Conservation (phyloP, 192 early-diverging fungal species). For the Obelidium mucronatum region DNA sequence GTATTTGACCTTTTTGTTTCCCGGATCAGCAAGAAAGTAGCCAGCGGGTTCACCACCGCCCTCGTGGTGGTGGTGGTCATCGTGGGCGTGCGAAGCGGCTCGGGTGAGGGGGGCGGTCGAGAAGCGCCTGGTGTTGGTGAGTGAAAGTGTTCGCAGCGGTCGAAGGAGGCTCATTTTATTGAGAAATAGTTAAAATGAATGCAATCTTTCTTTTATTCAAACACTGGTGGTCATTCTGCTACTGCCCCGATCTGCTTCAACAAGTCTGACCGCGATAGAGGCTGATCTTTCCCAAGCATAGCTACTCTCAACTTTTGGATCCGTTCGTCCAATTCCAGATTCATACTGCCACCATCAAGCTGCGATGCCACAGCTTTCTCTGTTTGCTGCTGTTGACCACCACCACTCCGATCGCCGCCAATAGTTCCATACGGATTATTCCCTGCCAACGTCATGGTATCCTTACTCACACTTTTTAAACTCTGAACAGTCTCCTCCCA, state of each 20-base stretch:
- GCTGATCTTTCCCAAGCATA: neutral
- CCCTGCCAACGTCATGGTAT: slow-evolving; percentile 18
- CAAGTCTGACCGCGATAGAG: neutral
- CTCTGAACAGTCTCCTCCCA: neutral
- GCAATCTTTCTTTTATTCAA: too few species aligned
- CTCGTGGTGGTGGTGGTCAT: slow-evolving; percentile 19
- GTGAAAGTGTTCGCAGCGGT: too few species aligned
- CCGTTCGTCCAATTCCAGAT: neutral
- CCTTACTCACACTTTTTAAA: neutral
- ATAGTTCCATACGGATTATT: slow-evolving; percentile 21
- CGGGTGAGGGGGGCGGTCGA: too few species aligned
- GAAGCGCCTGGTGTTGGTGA: too few species aligned
- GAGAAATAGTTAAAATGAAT: too few species aligned
- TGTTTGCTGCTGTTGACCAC: too few species aligned
- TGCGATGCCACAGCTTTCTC: too few species aligned
- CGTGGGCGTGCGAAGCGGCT: too few species aligned
- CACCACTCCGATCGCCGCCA: neutral
- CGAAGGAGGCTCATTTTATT: too few species aligned
- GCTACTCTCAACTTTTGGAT: neutral
- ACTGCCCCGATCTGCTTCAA: neutral
- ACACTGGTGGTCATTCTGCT: too few species aligned
- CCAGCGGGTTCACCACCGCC: slow-evolving; percentile 25
- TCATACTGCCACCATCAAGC: neutral
- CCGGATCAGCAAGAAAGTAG: slow-evolving; percentile 32
- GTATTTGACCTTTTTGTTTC: slow-evolving; percentile 37